A percentile compares a stretch with the other conserved stretches of the same genome.
Evolutionary conservation across 768 basidiomycete species (phyloP).

Genomic region (Termitomyces sp.): DNA sequence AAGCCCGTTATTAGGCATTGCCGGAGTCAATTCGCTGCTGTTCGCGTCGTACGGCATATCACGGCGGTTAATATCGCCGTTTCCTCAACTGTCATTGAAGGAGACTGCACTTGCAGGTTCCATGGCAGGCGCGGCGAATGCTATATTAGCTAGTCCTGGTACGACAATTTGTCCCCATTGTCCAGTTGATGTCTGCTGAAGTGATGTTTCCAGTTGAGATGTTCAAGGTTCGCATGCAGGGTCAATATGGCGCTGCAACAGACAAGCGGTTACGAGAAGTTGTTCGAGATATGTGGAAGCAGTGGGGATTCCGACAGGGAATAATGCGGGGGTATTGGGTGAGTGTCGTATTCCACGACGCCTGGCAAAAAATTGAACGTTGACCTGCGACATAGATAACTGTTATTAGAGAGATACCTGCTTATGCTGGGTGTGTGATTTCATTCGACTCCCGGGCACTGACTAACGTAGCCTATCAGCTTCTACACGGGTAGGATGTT

Average conservation of each 20-base stretch:
- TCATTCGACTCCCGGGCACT: neutral
- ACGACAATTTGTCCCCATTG: slow-evolving; percentile 9
- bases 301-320: slow-evolving; percentile 85
- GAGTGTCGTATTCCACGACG: slow-evolving; percentile 11
- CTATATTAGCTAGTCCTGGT: slow-evolving; percentile 90
- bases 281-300: slow-evolving; percentile 76
- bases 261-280: slow-evolving; percentile 78
- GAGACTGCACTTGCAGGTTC: slow-evolving; percentile 84
- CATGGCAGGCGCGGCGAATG: slow-evolving; percentile 90
- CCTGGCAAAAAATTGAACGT: neutral
- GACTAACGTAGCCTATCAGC: slow-evolving; percentile 28
- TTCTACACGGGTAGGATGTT: slow-evolving; percentile 30
- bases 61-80: slow-evolving; percentile 83
- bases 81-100: slow-evolving; percentile 73
- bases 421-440: slow-evolving; percentile 78
- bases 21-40: slow-evolving; percentile 93
- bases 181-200: neutral
- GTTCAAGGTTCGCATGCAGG: slow-evolving; percentile 99
- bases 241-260: slow-evolving; percentile 78
- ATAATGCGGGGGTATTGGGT: slow-evolving; percentile 99
- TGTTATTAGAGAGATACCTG: slow-evolving; percentile 90
- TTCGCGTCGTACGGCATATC: slow-evolving; percentile 90
- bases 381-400: slow-evolving; percentile 60
- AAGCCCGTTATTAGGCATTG: slow-evolving; percentile 87
- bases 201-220: slow-evolving; percentile 69